phyloP scores from a whole-genome alignment of 2,329 filamentous ascomycete species.

The Xylariaceae sp. region DNA sequence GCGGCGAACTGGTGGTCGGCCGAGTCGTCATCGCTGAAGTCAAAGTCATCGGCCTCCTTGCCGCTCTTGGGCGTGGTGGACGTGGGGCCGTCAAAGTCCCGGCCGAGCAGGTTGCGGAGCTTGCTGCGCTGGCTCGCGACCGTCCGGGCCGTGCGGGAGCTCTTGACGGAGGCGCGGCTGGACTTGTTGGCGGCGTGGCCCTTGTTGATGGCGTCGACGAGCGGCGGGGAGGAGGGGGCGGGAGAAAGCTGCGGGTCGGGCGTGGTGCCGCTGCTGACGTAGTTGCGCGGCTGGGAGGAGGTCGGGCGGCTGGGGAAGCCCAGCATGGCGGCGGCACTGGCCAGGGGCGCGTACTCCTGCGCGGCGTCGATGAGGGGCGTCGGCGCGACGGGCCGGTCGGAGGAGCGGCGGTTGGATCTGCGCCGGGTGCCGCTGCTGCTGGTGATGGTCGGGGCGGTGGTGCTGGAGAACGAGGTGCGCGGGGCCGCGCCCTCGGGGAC shows the following conservation, averaged over 20 bases:
- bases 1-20: conserved; percentile 33
- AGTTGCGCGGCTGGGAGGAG: conserved; percentile 6
- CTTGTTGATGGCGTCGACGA: no score
- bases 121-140: conserved; percentile 27
- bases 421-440: conserved; percentile 2
- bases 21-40: not conserved
- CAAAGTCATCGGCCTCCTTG: not conserved
- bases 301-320: conserved; percentile 11
- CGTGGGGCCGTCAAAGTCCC: conserved; percentile 6
- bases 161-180: conserved; percentile 13
- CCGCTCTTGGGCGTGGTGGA: not conserved
- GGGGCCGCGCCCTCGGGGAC: conserved; percentile 30
- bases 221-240: no score
- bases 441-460: conserved; percentile 11
- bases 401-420: conserved; percentile 1
- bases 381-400: conserved; percentile 7
- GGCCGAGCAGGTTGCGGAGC: conserved; percentile 21
- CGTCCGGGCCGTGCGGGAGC: conserved; percentile 21
- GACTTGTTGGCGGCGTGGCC: no score
- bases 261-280: not conserved
- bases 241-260: no score
- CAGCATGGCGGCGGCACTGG: conserved; percentile 20
- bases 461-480: conserved; percentile 3
- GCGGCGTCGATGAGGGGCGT: conserved; percentile 14
- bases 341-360: conserved; percentile 18